Evolutionary conservation across 345 rosid genomes (phyloP).

Genomic region (Salix viminalis): DNA sequence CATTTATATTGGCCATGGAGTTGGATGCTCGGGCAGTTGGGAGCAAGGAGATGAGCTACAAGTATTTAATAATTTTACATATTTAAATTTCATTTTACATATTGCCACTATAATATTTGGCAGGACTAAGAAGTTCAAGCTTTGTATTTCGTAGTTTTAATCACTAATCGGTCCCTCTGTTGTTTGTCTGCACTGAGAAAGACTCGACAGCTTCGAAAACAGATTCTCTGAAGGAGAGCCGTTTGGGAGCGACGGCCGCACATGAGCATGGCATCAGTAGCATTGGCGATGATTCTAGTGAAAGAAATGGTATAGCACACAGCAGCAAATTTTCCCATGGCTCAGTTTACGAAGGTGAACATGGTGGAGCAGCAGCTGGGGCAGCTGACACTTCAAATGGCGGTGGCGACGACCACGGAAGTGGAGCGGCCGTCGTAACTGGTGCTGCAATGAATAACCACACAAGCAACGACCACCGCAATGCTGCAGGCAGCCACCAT

Average conservation of each 20-base stretch:
- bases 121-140: background rate
- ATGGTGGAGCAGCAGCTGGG: background rate
- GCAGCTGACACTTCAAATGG: background rate
- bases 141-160: background rate
- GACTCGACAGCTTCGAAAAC: background rate
- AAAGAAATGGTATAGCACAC: background rate
- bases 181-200: background rate
- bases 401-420: background rate
- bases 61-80: too few species aligned
- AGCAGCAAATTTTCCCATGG: background rate
- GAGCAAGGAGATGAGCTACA: too few species aligned
- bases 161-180: background rate
- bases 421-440: slow-evolving; percentile 10
- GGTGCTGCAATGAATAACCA: slow-evolving; percentile 29
- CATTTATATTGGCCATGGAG: too few species aligned
- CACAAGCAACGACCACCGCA: slow-evolving; percentile 2
- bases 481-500: slow-evolving; percentile 10
- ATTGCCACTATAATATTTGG: background rate
- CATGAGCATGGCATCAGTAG: background rate
- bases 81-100: background rate
- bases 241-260: background rate
- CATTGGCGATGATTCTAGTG: background rate
- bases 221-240: background rate
- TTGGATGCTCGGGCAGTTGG: too few species aligned
- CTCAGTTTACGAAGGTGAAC: background rate